Conservation (phyloP, 2,329 filamentous ascomycete genomes). For the Coniochaeta hoffmannii region DNA sequence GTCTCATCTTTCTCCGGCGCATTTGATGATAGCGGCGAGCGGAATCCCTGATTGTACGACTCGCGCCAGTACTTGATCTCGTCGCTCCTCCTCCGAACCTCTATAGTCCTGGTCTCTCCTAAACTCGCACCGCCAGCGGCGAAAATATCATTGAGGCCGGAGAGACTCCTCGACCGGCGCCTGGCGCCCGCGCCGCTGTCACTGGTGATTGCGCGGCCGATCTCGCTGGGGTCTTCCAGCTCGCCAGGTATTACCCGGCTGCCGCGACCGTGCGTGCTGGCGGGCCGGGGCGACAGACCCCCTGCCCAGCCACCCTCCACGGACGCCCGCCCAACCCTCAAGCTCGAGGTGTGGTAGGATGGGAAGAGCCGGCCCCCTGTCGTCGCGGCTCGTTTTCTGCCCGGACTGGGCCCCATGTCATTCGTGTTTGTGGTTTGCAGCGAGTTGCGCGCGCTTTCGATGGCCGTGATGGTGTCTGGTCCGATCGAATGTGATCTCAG, state of each 20-base stretch:
- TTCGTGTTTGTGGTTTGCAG: conserved; percentile 22
- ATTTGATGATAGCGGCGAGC: conserved; percentile 43
- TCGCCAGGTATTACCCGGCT: conserved; percentile 28
- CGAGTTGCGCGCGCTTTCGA: conserved; percentile 47
- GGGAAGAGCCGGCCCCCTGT: conserved; percentile 28
- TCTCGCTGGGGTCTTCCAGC: conserved; percentile 40
- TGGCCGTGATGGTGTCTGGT: conserved; percentile 44
- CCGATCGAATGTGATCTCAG: conserved; percentile 55
- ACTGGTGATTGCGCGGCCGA: conserved; percentile 56
- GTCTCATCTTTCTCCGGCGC: conserved; percentile 7
- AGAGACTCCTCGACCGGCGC: conserved; percentile 53
- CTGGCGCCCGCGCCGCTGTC: conserved; percentile 37
- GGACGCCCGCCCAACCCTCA: conserved; percentile 30
- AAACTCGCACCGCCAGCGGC: conserved; percentile 16
- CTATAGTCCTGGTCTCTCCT: neutral
- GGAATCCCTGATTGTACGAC: conserved; percentile 45
- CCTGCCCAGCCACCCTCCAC: conserved; percentile 1
- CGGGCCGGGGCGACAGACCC: conserved; percentile 53
- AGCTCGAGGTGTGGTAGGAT: conserved; percentile 20
- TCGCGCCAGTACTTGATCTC: conserved; percentile 59
- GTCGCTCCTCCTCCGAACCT: conserved; percentile 46
- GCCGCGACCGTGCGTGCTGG: conserved; percentile 49
- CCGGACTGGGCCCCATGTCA: conserved; percentile 18
- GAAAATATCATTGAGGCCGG: conserved; percentile 39
- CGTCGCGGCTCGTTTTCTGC: conserved; percentile 30